These are phyloP conservation scores for Aureobasidium sp. DNA, from an alignment of 2,329 filamentous ascomycete genomes.

Conservation along the genomic window DNA sequence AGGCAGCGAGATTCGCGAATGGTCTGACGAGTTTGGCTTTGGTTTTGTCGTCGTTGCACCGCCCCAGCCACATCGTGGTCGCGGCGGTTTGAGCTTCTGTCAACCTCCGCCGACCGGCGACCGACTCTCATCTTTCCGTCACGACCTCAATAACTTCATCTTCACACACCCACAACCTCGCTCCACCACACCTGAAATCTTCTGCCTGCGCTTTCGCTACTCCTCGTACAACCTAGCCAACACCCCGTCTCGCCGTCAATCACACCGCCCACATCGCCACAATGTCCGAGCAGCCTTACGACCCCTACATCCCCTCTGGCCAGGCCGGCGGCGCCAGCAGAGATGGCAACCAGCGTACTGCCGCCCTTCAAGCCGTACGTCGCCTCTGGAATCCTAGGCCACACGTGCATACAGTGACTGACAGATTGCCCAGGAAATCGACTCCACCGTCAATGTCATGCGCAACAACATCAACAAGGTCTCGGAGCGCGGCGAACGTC, in stretches of 20 bases:
- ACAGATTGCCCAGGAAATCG: constrained; percentile 69
- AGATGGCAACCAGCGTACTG: constrained; percentile 56
- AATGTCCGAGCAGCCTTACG: constrained; percentile 64
- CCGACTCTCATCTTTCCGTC: background rate
- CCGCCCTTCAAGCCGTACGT: constrained; percentile 80
- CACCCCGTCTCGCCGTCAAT: background rate
- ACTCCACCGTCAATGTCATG: constrained; percentile 92
- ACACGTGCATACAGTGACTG: background rate
- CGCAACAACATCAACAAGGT: constrained; percentile 96
- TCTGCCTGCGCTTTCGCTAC: constrained; percentile 1
- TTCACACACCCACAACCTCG: background rate
- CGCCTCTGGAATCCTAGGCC: constrained; percentile 3
- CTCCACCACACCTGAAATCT: background rate
- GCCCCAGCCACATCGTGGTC: constrained; percentile 2
- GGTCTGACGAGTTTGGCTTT: background rate
- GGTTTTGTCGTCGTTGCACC: background rate
- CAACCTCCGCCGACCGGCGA: background rate
- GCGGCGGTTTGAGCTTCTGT: constrained; percentile 4
- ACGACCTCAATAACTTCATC: background rate
- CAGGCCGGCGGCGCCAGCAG: constrained; percentile 36
- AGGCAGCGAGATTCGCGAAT: background rate
- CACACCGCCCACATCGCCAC: constrained; percentile 18
- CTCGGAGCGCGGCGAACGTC: constrained; percentile 79
- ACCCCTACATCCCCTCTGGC: constrained; percentile 73
- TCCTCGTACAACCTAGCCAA: background rate